Evolutionary conservation across 169 alveolate species (phyloP).

Genomic region (Plasmodium falciparum): DNA sequence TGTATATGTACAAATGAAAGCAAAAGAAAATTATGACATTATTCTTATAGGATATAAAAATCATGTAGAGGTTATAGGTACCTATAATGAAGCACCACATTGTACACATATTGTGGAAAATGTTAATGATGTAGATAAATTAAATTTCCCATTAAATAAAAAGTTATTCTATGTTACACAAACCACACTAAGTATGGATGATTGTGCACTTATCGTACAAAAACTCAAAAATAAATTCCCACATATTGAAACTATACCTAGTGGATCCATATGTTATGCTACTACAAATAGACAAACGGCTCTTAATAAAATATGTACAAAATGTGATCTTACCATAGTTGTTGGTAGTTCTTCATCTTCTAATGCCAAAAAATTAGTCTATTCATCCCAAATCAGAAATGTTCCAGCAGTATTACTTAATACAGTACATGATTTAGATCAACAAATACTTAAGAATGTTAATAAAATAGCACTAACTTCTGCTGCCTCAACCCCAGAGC

Average conservation of each 20-base stretch:
- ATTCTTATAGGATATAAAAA: constrained; percentile 88
- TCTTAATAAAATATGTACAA: constrained; percentile 77
- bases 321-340: constrained; percentile 81
- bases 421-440: constrained; percentile 79
- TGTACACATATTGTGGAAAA: constrained; percentile 85
- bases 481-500: constrained; percentile 91
- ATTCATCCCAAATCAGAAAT: constrained; percentile 81
- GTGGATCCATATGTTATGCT: constrained; percentile 91
- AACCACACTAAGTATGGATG: constrained; percentile 89
- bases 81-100: constrained; percentile 89
- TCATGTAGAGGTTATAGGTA: constrained; percentile 89
- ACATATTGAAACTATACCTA: constrained; percentile 85
- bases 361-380: constrained; percentile 86
- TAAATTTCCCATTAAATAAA: constrained; percentile 74
- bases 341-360: constrained; percentile 87
- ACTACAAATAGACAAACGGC: constrained; percentile 89
- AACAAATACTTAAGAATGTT: constrained; percentile 79
- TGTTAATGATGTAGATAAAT: constrained; percentile 81
- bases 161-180: constrained; percentile 88
- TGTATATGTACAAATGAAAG: constrained; percentile 87
- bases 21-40: constrained; percentile 87
- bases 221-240: constrained; percentile 82
- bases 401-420: constrained; percentile 79
- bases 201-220: constrained; percentile 82
- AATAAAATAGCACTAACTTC: constrained; percentile 83